Evolutionary conservation across 148 eudicot genomes (phyloP).

Genomic region (Euryodendron excelsum): DNA sequence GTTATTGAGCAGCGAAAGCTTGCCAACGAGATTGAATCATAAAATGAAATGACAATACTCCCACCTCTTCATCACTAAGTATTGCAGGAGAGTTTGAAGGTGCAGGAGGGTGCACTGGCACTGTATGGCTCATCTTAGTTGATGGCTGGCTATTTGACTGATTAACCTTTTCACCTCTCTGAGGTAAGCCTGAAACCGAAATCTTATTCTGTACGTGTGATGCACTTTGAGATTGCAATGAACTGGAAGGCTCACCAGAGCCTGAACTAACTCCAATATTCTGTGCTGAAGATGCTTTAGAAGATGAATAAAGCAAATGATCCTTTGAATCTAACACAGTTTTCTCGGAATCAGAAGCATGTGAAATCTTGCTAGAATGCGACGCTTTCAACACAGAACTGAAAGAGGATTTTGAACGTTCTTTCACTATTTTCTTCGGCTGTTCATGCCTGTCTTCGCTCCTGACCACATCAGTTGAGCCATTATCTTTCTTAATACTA

Average conservation of each 20-base stretch:
- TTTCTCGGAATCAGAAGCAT: constrained; percentile 42
- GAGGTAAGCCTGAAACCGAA: constrained; percentile 40
- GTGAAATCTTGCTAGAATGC: constrained; percentile 41
- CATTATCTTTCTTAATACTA: constrained; percentile 39
- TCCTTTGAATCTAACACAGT: constrained; percentile 55
- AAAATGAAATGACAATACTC: not conserved
- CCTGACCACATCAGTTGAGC: constrained; percentile 25
- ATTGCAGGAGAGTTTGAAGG: constrained; percentile 61
- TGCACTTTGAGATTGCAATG: constrained; percentile 41
- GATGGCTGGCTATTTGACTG: constrained; percentile 44
- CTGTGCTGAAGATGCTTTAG: constrained; percentile 46
- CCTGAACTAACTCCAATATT: constrained; percentile 29
- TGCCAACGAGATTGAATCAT: not conserved
- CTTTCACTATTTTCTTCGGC: constrained; percentile 46
- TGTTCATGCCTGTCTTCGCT: constrained; percentile 45
- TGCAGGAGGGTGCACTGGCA: constrained; percentile 46
- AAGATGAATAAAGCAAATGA: constrained; percentile 36
- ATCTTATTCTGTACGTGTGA: constrained; percentile 43
- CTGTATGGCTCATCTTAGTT: constrained; percentile 46
- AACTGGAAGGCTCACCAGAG: constrained; percentile 42
- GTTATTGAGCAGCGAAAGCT: constrained; percentile 1
- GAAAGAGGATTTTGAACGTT: constrained; percentile 44
- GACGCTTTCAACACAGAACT: constrained; percentile 45
- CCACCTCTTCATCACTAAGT: constrained; percentile 99
- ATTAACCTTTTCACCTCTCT: constrained; percentile 52